phyloP scores from a whole-genome alignment of 2,329 filamentous ascomycete genomes.

The Simplicillium sp. region DNA sequence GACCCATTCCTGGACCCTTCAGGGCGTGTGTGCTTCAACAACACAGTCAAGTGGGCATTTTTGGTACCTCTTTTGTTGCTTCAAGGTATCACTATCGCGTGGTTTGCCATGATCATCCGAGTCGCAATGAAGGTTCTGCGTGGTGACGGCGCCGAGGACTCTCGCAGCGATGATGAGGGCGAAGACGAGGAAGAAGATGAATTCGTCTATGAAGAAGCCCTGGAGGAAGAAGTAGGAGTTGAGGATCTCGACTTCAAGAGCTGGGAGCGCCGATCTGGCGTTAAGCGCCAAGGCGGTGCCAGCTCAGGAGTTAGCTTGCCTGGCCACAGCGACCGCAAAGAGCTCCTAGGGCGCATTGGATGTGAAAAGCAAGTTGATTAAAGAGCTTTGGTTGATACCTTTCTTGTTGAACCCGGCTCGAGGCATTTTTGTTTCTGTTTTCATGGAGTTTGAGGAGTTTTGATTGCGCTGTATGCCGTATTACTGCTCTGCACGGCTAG shows the following conservation, averaged over 20 bases:
- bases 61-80: constrained; percentile 66
- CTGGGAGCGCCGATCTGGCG: constrained; percentile 47
- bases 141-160: constrained; percentile 73
- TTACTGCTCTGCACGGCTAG: no score
- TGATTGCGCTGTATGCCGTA: not conserved
- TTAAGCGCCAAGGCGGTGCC: constrained; percentile 39
- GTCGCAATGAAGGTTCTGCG: constrained; percentile 73
- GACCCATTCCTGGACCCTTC: constrained; percentile 64
- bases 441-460: no score
- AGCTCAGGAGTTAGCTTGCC: constrained; percentile 56
- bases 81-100: constrained; percentile 71
- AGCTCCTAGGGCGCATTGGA: constrained; percentile 71
- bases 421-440: no score
- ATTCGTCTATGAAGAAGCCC: constrained; percentile 43
- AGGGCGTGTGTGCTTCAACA: constrained; percentile 72
- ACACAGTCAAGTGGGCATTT: constrained; percentile 67
- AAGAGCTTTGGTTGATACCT: constrained; percentile 2
- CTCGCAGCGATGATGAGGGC: constrained; percentile 76
- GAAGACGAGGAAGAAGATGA: constrained; percentile 52
- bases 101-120: constrained; percentile 82
- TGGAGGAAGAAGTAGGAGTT: constrained; percentile 69
- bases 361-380: constrained; percentile 65
- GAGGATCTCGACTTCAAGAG: constrained; percentile 59
- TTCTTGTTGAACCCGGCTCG: not conserved
- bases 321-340: constrained; percentile 68